Base-by-base conservation (phyloP, 495 filamentous ascomycete species). In the Penicillium pancosmium region DNA sequence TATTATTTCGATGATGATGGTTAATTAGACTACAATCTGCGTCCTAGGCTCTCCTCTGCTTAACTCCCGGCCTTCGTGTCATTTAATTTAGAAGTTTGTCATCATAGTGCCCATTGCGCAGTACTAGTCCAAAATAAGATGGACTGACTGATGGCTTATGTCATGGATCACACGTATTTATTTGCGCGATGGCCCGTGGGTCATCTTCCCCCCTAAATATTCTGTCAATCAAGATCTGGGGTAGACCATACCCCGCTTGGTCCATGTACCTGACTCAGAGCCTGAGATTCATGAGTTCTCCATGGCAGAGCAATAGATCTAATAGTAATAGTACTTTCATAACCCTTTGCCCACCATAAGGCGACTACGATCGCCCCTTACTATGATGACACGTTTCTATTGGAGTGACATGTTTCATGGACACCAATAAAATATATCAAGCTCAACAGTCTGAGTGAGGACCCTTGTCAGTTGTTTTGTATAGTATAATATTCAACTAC, bases 361-460 rank as follows among this genome's bases (percentile, higher is more conserved):
- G n/a, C 21, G 21, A 31, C 46, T 12, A 1, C 4, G 11, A 5
- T 59, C 13, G 56, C 25, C 46, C 59, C 27, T 56, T 54, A 66
- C 66, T 60, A 66, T 72, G 70, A 73, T 75, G 68, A 72, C 57
- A 52, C 21, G 38, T 51, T 66, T 68, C 51, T 63, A 60, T 65
- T 67, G 67, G 66, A 62, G 67, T 62, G 66, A 72, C 57, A 38
- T 60, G 58, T 63, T 60, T 63, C 35, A 59, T 68, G 68, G 61
- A 59, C 67, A 59, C 49, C 60, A 65, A 67, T 58, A 55, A 58
- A 61, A 64, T 59, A 61, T 64, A 46, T 69, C 68, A 72, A 73
- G 71, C 68, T 72, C 73, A 71, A 72, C 68, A 72, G 67, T 73
- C 71, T 70, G 65, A 69, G 72, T 72, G 56, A 54, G 64, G 49